Conservation (phyloP, 345 rosid species). For the Eucalyptus pumila region DNA sequence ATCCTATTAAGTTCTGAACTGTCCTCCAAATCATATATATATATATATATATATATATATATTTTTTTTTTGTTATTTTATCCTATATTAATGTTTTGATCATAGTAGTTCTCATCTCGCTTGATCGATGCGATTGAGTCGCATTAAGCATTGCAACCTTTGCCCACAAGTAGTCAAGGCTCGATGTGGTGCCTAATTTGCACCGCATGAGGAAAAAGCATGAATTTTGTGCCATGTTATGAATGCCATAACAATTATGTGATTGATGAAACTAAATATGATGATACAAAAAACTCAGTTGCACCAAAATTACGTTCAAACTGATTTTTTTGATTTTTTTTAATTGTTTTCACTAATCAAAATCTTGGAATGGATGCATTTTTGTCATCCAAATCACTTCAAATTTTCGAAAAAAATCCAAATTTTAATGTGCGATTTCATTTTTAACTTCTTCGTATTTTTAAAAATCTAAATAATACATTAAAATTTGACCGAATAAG, state of each 20-base stretch:
- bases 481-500: background rate
- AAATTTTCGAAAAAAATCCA: background rate
- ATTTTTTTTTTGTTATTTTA: background rate
- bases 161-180: background rate
- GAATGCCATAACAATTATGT: background rate
- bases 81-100: background rate
- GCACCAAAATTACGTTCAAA: background rate
- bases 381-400: background rate
- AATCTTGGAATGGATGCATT: background rate
- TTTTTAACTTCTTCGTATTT: background rate
- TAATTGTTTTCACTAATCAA: background rate
- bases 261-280: background rate
- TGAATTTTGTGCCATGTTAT: background rate
- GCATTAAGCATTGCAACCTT: background rate
- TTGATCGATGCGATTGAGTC: background rate
- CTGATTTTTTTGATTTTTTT: fast-evolving
- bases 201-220: too few relatives aligned
- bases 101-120: background rate
- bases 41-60: too few relatives aligned
- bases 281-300: background rate
- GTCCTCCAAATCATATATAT: background rate
- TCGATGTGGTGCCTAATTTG: background rate
- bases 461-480: background rate
- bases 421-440: background rate
- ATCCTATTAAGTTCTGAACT: fast-evolving